Conservation (phyloP, 768 basidiomycete species). For the Leccinum uliginosum region DNA sequence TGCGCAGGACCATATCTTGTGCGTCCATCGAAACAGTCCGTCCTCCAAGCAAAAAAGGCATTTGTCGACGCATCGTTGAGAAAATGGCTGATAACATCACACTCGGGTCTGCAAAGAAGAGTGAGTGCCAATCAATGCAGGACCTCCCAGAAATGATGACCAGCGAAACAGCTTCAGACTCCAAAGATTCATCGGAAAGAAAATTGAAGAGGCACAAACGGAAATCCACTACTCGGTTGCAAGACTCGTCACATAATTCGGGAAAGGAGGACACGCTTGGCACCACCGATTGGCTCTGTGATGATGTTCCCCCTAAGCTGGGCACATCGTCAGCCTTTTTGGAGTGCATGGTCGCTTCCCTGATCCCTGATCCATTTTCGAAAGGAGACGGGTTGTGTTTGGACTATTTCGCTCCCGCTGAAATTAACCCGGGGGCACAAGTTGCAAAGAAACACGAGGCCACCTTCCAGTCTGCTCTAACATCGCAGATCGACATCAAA, state of each 20-base stretch:
- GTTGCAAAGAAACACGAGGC: background rate
- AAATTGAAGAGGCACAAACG: conserved; percentile 1
- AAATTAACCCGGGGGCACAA: background rate
- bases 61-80: conserved; percentile 14
- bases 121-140: background rate
- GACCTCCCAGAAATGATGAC: background rate
- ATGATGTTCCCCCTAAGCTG: background rate
- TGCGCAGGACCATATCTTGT: conserved; percentile 18
- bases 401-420: background rate
- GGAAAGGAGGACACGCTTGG: background rate
- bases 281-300: conserved; percentile 3
- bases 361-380: background rate
- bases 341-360: background rate
- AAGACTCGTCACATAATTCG: background rate
- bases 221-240: background rate
- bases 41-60: conserved; percentile 1
- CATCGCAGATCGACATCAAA: background rate
- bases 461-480: background rate
- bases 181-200: background rate
- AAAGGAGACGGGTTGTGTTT: background rate
- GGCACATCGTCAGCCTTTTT: background rate
- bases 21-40: conserved; percentile 16
- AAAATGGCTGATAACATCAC: conserved; percentile 10
- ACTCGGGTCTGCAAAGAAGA: conserved; percentile 3
- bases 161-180: background rate